These are phyloP conservation scores for Acanthamoeba castellanii DNA, from an alignment of 208 protist genomes.

Conservation along the genomic window DNA sequence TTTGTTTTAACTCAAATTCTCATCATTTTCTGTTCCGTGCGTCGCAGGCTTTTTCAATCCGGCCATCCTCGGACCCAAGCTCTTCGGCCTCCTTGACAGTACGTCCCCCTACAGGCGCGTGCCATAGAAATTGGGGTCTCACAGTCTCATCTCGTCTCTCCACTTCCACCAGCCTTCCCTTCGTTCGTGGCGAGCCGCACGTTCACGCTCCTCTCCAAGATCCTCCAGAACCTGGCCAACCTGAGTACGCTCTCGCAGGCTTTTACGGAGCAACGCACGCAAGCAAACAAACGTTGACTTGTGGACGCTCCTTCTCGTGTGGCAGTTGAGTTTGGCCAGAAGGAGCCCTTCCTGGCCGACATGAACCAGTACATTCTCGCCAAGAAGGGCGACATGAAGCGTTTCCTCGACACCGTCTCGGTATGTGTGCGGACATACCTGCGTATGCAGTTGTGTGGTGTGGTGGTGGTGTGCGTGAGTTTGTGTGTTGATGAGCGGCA, in stretches of 20 bases:
- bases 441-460: too few species aligned
- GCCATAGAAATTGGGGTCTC: too few species aligned
- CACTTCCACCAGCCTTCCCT: not conserved
- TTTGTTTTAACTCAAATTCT: not conserved
- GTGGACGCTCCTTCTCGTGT: not conserved
- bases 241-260: not conserved
- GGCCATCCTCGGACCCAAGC: slow-evolving; percentile 35
- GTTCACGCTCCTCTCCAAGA: slow-evolving; percentile 62
- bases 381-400: slow-evolving; percentile 51
- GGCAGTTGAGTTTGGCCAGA: slow-evolving; percentile 30
- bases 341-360: slow-evolving; percentile 39
- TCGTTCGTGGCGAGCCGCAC: slow-evolving; percentile 44
- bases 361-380: slow-evolving; percentile 36
- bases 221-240: slow-evolving; percentile 55
- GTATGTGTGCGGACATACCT: not conserved
- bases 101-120: too few species aligned
- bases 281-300: not conserved
- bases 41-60: slow-evolving; percentile 32
- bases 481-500: not conserved
- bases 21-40: not conserved
- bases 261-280: not conserved
- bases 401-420: slow-evolving; percentile 15
- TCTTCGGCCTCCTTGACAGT: slow-evolving; percentile 33
- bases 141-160: too few species aligned
- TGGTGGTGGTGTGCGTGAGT: too few species aligned